phyloP scores from a whole-genome alignment of 116 monocot species.

The Zostera marina region DNA sequence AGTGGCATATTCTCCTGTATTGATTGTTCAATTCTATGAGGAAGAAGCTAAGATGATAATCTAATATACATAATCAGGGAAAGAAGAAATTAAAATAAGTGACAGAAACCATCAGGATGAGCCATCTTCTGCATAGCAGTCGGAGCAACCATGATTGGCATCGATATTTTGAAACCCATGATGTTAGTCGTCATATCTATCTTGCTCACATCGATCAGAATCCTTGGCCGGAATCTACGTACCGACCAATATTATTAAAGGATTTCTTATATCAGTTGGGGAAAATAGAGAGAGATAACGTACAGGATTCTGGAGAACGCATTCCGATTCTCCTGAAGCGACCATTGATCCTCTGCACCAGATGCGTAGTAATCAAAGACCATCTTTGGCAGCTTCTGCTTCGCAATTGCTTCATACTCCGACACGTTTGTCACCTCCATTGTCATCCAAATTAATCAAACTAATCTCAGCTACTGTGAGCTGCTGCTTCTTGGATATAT shows the following conservation, averaged over 20 bases:
- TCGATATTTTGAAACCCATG: slow-evolving; percentile 65
- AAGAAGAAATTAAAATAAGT: neutral
- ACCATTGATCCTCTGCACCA: slow-evolving; percentile 94
- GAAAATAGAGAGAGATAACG: too few relatives aligned
- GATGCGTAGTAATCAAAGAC: slow-evolving; percentile 89
- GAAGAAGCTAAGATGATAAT: too few relatives aligned
- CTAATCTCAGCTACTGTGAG: too few relatives aligned
- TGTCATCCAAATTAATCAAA: too few relatives aligned
- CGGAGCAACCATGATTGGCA: slow-evolving; percentile 88
- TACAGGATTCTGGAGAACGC: slow-evolving; percentile 90
- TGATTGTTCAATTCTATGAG: too few relatives aligned
- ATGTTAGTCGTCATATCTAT: slow-evolving; percentile 67
- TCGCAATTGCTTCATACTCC: slow-evolving; percentile 82
- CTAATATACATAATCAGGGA: too few relatives aligned
- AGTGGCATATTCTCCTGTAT: slow-evolving; percentile 54
- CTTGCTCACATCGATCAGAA: slow-evolving; percentile 62
- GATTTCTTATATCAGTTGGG: too few relatives aligned
- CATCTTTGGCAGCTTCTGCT: slow-evolving; percentile 96
- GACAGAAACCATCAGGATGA: slow-evolving; percentile 43
- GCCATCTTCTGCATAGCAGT: slow-evolving; percentile 77
- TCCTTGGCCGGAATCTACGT: slow-evolving; percentile 55
- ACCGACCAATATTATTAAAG: neutral
- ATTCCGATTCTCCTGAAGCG: slow-evolving; percentile 80
- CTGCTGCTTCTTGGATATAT: too few relatives aligned
- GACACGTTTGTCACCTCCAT: slow-evolving; percentile 88